Evolutionary conservation across 129 eudicot species (phyloP).

Genomic region (Silybum marianum): DNA sequence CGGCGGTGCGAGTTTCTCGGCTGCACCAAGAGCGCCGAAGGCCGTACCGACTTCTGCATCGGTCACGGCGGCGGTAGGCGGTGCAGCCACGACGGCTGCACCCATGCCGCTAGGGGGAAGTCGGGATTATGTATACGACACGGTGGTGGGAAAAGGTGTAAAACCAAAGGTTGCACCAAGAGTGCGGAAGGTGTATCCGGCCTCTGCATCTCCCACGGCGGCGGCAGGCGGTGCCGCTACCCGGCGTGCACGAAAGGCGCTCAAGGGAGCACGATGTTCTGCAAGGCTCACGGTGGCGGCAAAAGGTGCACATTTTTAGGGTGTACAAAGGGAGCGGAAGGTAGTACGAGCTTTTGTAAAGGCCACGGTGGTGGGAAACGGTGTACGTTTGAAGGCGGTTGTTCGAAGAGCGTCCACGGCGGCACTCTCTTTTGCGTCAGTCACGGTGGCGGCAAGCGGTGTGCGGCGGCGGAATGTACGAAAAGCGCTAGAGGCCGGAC

Average conservation of each 20-base stretch:
- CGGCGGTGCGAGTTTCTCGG: conserved; percentile 77
- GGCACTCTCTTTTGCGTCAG: conserved; percentile 77
- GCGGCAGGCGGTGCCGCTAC: conserved; percentile 76
- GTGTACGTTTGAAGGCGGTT: conserved; percentile 76
- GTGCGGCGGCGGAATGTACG: conserved; percentile 62
- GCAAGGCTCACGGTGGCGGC: conserved; percentile 96
- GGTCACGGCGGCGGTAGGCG: conserved; percentile 90
- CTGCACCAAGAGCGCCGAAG: conserved; percentile 90
- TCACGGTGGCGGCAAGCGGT: conserved; percentile 96
- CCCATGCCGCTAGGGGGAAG: conserved; percentile 83
- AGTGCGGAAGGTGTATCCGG: conserved; percentile 82
- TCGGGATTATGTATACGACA: conserved; percentile 88
- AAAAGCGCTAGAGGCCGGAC: conserved; percentile 93
- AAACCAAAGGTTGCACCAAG: conserved; percentile 54
- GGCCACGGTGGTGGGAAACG: conserved; percentile 97
- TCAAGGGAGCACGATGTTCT: conserved; percentile 88
- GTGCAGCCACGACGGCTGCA: conserved; percentile 69
- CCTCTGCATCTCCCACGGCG: conserved; percentile 87
- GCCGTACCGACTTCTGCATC: conserved; percentile 79
- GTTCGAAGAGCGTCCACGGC: conserved; percentile 88
- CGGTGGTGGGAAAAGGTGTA: conserved; percentile 94
- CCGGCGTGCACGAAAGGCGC: conserved; percentile 77
- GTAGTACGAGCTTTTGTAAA: conserved; percentile 83
- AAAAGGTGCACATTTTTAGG: conserved; percentile 73
- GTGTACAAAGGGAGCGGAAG: conserved; percentile 91